Evolutionary conservation across 2,329 filamentous ascomycete species (phyloP).

Genomic region (Colletotrichum sp.): DNA sequence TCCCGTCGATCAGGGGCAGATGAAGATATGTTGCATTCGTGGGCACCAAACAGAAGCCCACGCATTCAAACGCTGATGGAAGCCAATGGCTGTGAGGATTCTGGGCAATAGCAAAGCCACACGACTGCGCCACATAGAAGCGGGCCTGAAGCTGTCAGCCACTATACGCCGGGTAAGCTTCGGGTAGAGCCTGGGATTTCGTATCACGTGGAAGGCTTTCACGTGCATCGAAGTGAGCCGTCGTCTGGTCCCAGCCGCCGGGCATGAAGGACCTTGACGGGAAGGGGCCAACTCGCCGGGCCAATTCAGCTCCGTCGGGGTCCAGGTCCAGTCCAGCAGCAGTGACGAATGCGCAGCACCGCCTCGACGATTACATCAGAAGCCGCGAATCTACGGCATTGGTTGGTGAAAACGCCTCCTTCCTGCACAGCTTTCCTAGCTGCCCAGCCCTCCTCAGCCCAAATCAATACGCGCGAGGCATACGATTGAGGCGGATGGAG

Average conservation of each 20-base stretch:
- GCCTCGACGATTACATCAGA: constrained; percentile 19
- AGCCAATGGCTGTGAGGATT: neutral
- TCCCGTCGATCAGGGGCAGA: neutral
- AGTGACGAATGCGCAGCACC: constrained; percentile 1
- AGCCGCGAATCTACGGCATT: constrained; percentile 2
- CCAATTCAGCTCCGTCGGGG: constrained; percentile 8
- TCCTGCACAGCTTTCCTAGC: neutral
- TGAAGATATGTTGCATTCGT: neutral
- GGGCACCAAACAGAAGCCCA: neutral
- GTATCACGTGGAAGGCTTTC: neutral
- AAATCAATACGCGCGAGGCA: neutral
- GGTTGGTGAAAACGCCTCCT: neutral
- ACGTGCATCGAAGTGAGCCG: neutral
- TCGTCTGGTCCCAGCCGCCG: neutral
- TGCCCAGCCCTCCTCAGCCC: neutral
- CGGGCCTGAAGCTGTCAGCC: neutral
- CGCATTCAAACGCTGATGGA: neutral
- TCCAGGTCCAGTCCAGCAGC: neutral
- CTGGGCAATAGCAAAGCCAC: neutral
- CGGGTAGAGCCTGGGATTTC: neutral
- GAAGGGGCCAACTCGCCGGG: constrained; percentile 1
- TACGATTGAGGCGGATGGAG: neutral
- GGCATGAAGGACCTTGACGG: neutral
- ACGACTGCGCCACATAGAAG: neutral
- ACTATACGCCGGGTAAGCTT: neutral